phyloP scores from a whole-genome alignment of 78 protist genomes.

The Isochrysis galbana region DNA sequence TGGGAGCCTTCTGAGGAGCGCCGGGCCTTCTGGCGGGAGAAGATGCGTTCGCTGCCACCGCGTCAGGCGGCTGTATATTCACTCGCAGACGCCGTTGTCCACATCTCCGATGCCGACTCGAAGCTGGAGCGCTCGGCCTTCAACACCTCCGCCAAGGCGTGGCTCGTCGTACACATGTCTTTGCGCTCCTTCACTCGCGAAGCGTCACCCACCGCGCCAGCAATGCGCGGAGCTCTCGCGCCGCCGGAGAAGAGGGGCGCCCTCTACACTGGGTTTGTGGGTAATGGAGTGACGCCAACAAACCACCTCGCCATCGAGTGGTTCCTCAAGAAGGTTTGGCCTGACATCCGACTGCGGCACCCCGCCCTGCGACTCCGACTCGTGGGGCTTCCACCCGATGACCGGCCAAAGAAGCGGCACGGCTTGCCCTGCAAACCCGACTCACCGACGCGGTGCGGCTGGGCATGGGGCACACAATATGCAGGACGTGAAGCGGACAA shows the following conservation, averaged over 20 bases:
- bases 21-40: neutral
- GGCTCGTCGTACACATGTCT: neutral
- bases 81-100: neutral
- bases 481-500: neutral
- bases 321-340: neutral
- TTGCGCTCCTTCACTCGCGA: neutral
- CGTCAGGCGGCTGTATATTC: neutral
- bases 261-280: constrained; percentile 10
- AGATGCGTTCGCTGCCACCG: neutral
- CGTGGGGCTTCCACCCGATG: neutral
- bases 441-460: neutral
- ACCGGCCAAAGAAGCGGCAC: neutral
- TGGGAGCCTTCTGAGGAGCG: neutral
- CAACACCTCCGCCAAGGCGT: neutral
- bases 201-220: too few species aligned
- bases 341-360: neutral
- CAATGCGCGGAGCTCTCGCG: too few species aligned
- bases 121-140: neutral
- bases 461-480: neutral
- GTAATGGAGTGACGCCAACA: neutral
- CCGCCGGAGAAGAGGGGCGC: too few species aligned
- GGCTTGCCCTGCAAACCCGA: neutral
- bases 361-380: neutral
- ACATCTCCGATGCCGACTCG: neutral
- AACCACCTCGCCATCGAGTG: constrained; percentile 2